phyloP scores from a whole-genome alignment of 805 yeast species.

The Sugiyamaella valdiviana region DNA sequence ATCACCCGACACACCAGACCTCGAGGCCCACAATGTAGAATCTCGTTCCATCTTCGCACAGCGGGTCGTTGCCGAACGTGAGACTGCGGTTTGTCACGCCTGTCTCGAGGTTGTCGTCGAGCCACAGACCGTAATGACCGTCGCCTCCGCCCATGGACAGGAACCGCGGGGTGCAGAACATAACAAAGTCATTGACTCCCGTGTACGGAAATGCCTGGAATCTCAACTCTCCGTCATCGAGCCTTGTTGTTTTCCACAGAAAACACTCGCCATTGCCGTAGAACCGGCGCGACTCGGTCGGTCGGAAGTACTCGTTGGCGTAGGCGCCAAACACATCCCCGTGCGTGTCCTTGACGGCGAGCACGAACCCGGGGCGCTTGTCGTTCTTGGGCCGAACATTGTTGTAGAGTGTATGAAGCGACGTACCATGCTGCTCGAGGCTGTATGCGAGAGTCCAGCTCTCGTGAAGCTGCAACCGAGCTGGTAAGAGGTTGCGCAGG shows the following conservation, averaged over 20 bases:
- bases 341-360: conserved; percentile 61
- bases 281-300: conserved; percentile 65
- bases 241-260: conserved; percentile 67
- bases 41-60: conserved; percentile 49
- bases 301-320: conserved; percentile 59
- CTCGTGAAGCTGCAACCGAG: conserved; percentile 68
- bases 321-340: conserved; percentile 72
- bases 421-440: conserved; percentile 89
- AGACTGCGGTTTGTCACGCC: conserved; percentile 77
- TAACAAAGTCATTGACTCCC: conserved; percentile 77
- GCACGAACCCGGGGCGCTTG: conserved; percentile 60
- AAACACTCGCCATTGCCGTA: conserved; percentile 96
- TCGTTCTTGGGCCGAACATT: conserved; percentile 22
- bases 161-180: conserved; percentile 71
- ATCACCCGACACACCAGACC: conserved; percentile 60
- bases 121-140: conserved; percentile 89
- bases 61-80: conserved; percentile 85
- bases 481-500: conserved; percentile 65
- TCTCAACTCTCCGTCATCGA: conserved; percentile 33
- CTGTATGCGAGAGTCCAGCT: conserved; percentile 76
- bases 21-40: conserved; percentile 75
- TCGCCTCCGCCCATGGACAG: conserved; percentile 87
- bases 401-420: conserved; percentile 66
- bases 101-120: conserved; percentile 61
- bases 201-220: conserved; percentile 83